A percentile compares a stretch with the other conserved stretches of the same genome.
Conservation (phyloP, 495 filamentous ascomycete species). For the Hyaloscypha bicolor region DNA sequence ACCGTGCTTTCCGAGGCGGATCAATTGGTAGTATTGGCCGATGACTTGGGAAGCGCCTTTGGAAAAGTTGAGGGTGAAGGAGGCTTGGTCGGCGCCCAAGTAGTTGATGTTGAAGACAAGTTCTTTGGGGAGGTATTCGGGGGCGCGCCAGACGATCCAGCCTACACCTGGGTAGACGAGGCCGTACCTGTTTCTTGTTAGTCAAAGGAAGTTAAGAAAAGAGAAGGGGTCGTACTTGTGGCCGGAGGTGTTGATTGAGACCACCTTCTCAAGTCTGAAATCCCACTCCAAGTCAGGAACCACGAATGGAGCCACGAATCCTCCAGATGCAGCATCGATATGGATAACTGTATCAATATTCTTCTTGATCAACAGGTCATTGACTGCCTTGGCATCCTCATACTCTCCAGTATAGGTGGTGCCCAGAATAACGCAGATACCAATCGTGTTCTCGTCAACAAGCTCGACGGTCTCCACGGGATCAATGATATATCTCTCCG, state of each 20-base stretch:
- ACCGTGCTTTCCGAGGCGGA: conserved; percentile 86
- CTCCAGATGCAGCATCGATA: conserved; percentile 87
- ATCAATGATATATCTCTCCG: conserved; percentile 83
- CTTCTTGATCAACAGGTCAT: conserved; percentile 74
- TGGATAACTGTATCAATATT: conserved; percentile 82
- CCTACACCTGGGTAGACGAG: conserved; percentile 88
- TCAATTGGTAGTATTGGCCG: conserved; percentile 94
- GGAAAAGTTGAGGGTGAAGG: conserved; percentile 96
- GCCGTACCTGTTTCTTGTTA: conserved; percentile 36
- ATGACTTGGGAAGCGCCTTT: conserved; percentile 92
- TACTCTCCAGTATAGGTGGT: conserved; percentile 97
- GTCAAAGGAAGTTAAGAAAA: not conserved
- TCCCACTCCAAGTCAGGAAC: conserved; percentile 84
- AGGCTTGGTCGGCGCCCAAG: conserved; percentile 91
- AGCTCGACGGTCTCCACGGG: conserved; percentile 77
- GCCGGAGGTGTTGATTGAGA: conserved; percentile 90
- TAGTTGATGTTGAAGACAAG: conserved; percentile 99
- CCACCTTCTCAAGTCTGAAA: conserved; percentile 81
- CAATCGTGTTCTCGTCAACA: conserved; percentile 95
- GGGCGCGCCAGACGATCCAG: conserved; percentile 87
- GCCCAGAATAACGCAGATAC: conserved; percentile 86
- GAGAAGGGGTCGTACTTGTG: conserved; percentile 70
- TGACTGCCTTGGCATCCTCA: conserved; percentile 87
- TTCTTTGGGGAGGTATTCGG: conserved; percentile 82
- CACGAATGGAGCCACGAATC: conserved; percentile 88